Base-by-base conservation (phyloP, 2,329 filamentous ascomycete genomes). In the Phialocephala subalpina region DNA sequence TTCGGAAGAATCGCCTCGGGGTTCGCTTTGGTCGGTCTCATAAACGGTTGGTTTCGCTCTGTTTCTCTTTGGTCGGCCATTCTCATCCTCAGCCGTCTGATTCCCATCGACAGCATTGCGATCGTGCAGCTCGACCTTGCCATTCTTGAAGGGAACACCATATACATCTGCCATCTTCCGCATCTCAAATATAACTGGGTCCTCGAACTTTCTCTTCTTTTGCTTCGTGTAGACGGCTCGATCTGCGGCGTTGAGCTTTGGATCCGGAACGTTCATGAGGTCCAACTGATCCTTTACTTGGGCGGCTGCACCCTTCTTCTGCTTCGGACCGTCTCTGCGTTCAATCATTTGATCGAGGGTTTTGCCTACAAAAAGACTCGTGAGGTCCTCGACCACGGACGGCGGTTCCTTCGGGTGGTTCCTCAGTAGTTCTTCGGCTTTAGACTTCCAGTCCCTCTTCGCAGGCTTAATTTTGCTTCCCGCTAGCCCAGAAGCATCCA, bases 91-190 rank as follows among this genome's bases (percentile, higher is more conserved):
- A 29, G 18, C 59, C 36, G 63, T 63, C 40, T 67, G 60, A 52
- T 59, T 68, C 47, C 63, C 57, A n/a, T 66, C 36, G 18, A 52
- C 56, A 20, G 65, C 70, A 60, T 69, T 69, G 3, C 64, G 60
- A 52, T 65, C 63, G n/a, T 58, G 62, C 20, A 69, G 86, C 66
- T 89, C 86, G 73, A 90, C 88, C 40, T 81, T 80, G 22, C 87
- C 86, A 65, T 89, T 81, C 75, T 86, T 86, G 69, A 89, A 87
- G 66, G 88, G 84, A 70, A 89, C 89, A 18, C 84, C 83, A 72
- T 89, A 90, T 1, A 83, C 81, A 67, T 84, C 81, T 8, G 87
- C 86, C 82, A 76, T 89, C 86, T 73, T 90, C 84, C 61, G 70
- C 57, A 74, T 72, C 29, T 77, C 73, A 45, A 73, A 77, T 16